Evolutionary conservation across 2,329 filamentous ascomycete species (phyloP), one percentile per base, ranked within the genome.

Genomic region (Reticulascus tulasneorum): DNA sequence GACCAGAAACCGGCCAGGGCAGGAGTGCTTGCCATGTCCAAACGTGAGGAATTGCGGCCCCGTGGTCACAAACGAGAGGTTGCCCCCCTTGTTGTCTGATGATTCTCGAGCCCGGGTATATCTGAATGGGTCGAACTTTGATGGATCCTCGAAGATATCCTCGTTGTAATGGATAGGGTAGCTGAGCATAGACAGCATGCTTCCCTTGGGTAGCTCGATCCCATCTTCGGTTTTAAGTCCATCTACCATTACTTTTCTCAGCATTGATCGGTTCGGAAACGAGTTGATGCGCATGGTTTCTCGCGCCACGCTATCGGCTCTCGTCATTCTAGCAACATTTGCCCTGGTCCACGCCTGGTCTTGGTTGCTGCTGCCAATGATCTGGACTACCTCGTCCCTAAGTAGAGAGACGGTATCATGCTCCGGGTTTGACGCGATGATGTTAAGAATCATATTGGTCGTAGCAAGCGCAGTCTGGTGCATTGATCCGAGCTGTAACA

Each of bases 271-370:
- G 3, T 45, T 44, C 2, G 51, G 51, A 12, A 60, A 54, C 0
- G 56, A 49, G 17, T 64, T 37, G 4, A 61, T 29, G 3, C 67
- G 58, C 16, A 70, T 49, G 3, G 66, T 66, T 47, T 72, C 67
- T 10, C 67, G 58, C 3, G 59, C 49, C 1, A 58, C 56, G 33
- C 66, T 70, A 46, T 72, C 67, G 8, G 60, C 49, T 4, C 49
- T 52, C 3, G 52, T 49, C 57, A 72, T 60, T 10, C 55, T 49
- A 22, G 54, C 48, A 2, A 69, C 50, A 3, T 52, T 51, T 7
- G 49, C 40, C 33, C 66, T 68, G 6, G 59, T 64, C 67, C 67
- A 71, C 10, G 32, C 13, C 4, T 32, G 35, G 8, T 47, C 35
- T n/a, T 44, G 41, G 12, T 48, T 44, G 7, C 51, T 47, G 1